Evolutionary conservation across 352 stramenopile species (phyloP).

Genomic region (Pythium biforme): DNA sequence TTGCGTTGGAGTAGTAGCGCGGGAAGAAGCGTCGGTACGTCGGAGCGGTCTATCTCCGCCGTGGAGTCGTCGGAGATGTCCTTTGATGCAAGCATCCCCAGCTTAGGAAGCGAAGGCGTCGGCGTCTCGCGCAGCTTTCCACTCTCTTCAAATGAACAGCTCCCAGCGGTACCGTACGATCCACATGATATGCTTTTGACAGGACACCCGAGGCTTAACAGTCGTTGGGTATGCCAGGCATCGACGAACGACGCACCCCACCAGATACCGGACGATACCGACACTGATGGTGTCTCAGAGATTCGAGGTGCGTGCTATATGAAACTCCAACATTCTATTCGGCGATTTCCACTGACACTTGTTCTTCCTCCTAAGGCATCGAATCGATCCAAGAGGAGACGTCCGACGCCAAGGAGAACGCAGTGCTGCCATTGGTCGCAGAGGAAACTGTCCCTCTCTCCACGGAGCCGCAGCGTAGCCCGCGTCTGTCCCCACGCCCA

Average conservation of each 20-base stretch:
- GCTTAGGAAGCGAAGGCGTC: slow-evolving; percentile 31
- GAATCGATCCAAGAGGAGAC: slow-evolving; percentile 6
- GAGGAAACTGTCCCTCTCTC: neutral
- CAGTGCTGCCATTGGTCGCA: neutral
- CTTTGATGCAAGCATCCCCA: slow-evolving; percentile 38
- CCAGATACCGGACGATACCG: neutral
- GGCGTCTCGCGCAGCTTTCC: slow-evolving; percentile 9
- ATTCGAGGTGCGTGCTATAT: neutral
- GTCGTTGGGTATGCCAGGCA: too few relatives aligned
- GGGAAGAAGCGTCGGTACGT: neutral
- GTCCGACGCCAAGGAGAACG: neutral
- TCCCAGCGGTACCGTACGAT: slow-evolving; percentile 15
- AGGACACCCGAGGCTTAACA: too few relatives aligned
- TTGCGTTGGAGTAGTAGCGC: slow-evolving; percentile 12
- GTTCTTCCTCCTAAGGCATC: neutral
- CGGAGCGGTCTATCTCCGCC: slow-evolving; percentile 28
- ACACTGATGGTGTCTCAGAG: neutral
- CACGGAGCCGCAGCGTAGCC: slow-evolving; percentile 1
- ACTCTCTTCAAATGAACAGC: slow-evolving; percentile 8
- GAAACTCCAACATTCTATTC: neutral
- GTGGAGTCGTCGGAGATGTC: slow-evolving; percentile 46
- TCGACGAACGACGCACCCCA: too few relatives aligned
- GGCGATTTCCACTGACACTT: neutral
- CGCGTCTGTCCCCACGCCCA: neutral
- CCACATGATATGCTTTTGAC: too few relatives aligned